Evolutionary conservation across 805 yeast species (phyloP).

Genomic region (Candida easanensis): DNA sequence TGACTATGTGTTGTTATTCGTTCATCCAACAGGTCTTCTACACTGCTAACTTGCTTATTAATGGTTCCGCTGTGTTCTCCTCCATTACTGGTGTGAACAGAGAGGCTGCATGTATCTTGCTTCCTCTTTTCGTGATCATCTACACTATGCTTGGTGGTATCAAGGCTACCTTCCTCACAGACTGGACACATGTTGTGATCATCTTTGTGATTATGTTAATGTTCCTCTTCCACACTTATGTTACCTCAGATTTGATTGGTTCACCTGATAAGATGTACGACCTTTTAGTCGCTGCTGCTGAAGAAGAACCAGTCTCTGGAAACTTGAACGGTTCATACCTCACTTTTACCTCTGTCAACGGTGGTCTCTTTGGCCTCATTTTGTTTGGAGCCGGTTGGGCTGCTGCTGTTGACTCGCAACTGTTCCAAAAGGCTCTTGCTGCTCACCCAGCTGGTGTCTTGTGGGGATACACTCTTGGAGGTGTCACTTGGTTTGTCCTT

Average conservation of each 20-base stretch:
- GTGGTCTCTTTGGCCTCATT: conserved; percentile 1
- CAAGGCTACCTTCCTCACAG: neutral
- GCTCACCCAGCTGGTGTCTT: neutral
- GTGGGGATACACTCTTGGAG: neutral
- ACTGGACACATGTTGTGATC: neutral
- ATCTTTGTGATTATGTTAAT: neutral
- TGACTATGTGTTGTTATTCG: conserved; percentile 32
- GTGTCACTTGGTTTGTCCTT: neutral
- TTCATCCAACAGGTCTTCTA: conserved; percentile 34
- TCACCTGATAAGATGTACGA: neutral
- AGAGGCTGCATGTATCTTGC: conserved; percentile 40
- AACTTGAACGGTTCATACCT: neutral
- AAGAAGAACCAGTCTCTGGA: neutral
- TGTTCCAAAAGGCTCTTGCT: neutral
- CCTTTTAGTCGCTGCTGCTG: neutral
- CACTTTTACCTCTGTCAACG: neutral
- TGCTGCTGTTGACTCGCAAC: neutral
- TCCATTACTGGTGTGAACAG: conserved; percentile 40
- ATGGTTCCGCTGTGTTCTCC: conserved; percentile 40
- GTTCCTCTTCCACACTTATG: neutral
- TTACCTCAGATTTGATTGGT: neutral
- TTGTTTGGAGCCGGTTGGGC: conserved; percentile 1
- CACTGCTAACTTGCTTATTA: conserved; percentile 36
- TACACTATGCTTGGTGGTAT: conserved; percentile 1
- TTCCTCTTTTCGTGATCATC: conserved; percentile 28